Conservation (phyloP, 1,284 basidiomycete species). For the Erythrobasidium hasegawianum region DNA sequence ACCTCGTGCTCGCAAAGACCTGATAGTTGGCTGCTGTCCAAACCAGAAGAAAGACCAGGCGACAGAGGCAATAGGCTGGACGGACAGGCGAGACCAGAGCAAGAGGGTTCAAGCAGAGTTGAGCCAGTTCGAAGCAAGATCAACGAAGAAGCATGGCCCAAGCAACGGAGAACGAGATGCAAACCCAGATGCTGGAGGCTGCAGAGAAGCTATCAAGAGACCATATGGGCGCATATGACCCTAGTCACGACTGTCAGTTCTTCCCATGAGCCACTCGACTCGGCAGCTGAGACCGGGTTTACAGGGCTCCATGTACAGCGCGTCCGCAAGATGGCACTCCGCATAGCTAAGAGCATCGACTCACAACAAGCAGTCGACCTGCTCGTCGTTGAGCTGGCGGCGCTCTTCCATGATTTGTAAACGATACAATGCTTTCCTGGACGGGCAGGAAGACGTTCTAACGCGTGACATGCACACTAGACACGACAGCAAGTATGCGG, state of each 20-base stretch:
- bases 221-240: constrained; percentile 28
- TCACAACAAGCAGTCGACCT: not conserved
- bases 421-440: too few relatives aligned
- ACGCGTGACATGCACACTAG: constrained; percentile 2
- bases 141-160: not conserved
- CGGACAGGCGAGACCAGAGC: too few relatives aligned
- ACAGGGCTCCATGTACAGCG: constrained; percentile 26
- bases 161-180: not conserved
- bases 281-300: not conserved
- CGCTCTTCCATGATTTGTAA: constrained; percentile 77
- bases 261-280: not conserved
- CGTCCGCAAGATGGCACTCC: constrained; percentile 3
- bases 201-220: constrained; percentile 13
- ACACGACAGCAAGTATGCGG: constrained; percentile 75
- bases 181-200: constrained; percentile 3
- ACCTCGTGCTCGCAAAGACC: not conserved
- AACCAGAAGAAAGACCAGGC: too few relatives aligned
- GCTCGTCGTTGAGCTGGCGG: constrained; percentile 52
- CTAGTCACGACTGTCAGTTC: constrained; percentile 23
- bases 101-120: too few relatives aligned
- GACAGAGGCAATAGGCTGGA: too few relatives aligned
- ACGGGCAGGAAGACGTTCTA: too few relatives aligned
- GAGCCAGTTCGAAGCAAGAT: not conserved
- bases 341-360: not conserved
- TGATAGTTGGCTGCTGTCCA: not conserved